A percentile compares a stretch with the other conserved stretches of the same genome.
phyloP scores from a whole-genome alignment of 2,329 filamentous ascomycete genomes.

The Colletotrichum abscissum region DNA sequence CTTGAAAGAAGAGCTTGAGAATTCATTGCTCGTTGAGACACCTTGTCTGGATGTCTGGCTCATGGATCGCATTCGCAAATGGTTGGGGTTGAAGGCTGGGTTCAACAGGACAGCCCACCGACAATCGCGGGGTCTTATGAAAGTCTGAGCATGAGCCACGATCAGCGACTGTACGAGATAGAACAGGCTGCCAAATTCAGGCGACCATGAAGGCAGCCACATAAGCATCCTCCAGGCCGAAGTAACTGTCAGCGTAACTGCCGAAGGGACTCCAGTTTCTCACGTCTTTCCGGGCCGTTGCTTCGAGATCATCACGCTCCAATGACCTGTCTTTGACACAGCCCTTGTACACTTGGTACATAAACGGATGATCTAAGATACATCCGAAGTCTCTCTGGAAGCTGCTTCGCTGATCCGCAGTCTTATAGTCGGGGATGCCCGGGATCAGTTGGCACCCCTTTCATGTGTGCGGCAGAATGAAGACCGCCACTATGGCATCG shows the following conservation, averaged over 20 bases:
- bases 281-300: neutral
- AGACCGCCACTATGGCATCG: neutral
- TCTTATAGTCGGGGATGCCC: neutral
- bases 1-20: neutral
- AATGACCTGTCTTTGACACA: neutral
- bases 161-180: no score
- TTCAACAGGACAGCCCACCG: neutral
- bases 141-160: neutral
- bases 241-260: neutral
- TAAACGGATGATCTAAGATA: neutral
- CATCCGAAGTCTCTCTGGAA: neutral
- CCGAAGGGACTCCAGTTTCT: neutral
- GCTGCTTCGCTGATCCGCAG: no score
- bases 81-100: neutral
- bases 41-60: no score
- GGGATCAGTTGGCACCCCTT: neutral
- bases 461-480: neutral
- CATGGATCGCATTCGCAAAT: neutral
- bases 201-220: neutral
- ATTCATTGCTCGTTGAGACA: neutral
- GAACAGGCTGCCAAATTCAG: neutral
- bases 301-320: neutral
- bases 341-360: neutral
- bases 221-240: neutral
- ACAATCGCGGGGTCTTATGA: neutral